Evolutionary conservation across 2,329 filamentous ascomycete species (phyloP).

Genomic region (Xylariales sp.): DNA sequence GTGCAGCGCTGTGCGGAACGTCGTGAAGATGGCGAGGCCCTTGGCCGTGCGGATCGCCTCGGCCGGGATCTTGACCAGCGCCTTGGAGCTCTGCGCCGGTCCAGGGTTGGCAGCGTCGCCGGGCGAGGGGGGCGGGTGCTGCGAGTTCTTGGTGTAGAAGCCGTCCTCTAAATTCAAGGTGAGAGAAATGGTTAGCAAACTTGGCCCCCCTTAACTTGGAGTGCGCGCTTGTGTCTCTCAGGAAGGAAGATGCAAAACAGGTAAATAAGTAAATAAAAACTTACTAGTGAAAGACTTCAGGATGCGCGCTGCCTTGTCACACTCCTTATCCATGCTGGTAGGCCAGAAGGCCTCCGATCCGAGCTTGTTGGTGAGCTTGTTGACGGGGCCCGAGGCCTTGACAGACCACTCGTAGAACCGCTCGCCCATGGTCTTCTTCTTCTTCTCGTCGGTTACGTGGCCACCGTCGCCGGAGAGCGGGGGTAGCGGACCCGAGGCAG

Average conservation of each 20-base stretch:
- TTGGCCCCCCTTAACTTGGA: no score
- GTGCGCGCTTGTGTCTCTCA: background rate
- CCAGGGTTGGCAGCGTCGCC: slow-evolving; percentile 19
- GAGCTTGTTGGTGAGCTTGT: slow-evolving; percentile 75
- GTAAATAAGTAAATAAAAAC: slow-evolving; percentile 18
- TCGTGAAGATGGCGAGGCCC: slow-evolving; percentile 69
- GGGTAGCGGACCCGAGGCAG: slow-evolving; percentile 1
- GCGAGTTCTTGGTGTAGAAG: slow-evolving; percentile 37
- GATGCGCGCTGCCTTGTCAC: slow-evolving; percentile 85
- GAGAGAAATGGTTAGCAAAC: slow-evolving; percentile 15
- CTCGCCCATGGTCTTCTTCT: slow-evolving; percentile 11
- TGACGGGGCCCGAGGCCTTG: slow-evolving; percentile 67
- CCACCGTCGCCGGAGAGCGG: slow-evolving; percentile 13
- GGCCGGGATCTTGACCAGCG: slow-evolving; percentile 48
- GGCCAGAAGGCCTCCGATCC: slow-evolving; percentile 85
- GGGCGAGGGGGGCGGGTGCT: slow-evolving; percentile 16
- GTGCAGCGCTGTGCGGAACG: slow-evolving; percentile 62
- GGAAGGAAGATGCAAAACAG: background rate
- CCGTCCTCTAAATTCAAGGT: no score
- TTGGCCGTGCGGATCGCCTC: slow-evolving; percentile 62
- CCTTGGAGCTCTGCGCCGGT: slow-evolving; percentile 32
- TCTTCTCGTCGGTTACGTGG: slow-evolving; percentile 14
- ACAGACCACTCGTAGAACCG: slow-evolving; percentile 29
- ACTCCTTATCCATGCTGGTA: slow-evolving; percentile 80
- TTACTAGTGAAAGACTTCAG: slow-evolving; percentile 80